Evolutionary conservation across 2,329 filamentous ascomycete genomes (phyloP).

Genomic region (Fusarium musae): DNA sequence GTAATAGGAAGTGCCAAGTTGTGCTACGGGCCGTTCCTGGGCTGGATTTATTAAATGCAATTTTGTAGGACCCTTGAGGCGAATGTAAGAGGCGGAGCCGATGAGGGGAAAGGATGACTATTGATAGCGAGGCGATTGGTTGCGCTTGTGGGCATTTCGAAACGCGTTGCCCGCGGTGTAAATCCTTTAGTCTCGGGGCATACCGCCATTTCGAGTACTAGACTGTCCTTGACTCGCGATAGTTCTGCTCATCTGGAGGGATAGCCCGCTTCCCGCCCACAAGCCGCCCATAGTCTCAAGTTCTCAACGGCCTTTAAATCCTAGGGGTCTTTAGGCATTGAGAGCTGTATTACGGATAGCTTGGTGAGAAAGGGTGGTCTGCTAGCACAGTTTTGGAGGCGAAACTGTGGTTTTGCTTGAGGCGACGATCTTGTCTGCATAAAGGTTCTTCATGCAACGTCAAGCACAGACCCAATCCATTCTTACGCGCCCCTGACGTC

Average conservation of each 20-base stretch:
- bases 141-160: not conserved
- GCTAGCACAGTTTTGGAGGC: not conserved
- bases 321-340: not conserved
- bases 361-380: not conserved
- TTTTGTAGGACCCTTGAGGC: not conserved
- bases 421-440: not conserved
- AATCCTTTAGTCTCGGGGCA: slow-evolving; percentile 18
- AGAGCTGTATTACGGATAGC: not conserved
- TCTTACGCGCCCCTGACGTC: not conserved
- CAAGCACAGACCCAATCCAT: not conserved
- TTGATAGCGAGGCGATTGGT: slow-evolving; percentile 21
- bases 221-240: not conserved
- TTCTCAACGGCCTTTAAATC: not conserved
- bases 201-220: slow-evolving; percentile 24
- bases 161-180: slow-evolving; percentile 8
- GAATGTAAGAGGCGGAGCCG: not conserved
- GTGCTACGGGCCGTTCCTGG: slow-evolving; percentile 12
- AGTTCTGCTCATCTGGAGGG: not conserved
- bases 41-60: slow-evolving; percentile 12
- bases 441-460: not conserved
- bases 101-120: slow-evolving; percentile 22
- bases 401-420: not conserved
- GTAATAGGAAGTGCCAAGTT: slow-evolving; percentile 15
- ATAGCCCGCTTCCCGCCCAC: not conserved
- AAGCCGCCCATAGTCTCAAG: not conserved